Evolutionary conservation across 176 grass and related monocot genomes (phyloP).

Genomic region (Aegilops tauschii): DNA sequence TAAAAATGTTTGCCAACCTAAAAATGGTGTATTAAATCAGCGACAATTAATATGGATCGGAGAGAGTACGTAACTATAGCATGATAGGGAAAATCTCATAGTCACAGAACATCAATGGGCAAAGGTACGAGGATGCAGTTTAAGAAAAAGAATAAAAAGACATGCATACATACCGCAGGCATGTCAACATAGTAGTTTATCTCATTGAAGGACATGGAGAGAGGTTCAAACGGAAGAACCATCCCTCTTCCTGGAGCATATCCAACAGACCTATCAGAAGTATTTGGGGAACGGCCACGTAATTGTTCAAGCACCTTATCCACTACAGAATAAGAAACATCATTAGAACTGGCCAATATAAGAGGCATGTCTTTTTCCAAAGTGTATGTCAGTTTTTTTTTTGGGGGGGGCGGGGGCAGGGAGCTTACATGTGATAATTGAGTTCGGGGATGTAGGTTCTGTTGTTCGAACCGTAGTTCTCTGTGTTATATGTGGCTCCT

Average conservation of each 20-base stretch:
- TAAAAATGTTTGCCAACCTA: background rate
- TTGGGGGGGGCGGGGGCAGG: too few species aligned
- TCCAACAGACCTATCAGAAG: constrained; percentile 27
- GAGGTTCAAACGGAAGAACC: constrained; percentile 95
- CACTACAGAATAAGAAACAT: constrained; percentile 31
- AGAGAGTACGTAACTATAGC: background rate
- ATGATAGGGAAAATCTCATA: background rate
- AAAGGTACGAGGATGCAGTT: constrained; percentile 12
- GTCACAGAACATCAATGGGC: background rate
- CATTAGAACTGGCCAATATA: constrained; percentile 22
- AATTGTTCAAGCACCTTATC: constrained; percentile 50
- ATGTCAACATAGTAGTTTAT: constrained; percentile 97
- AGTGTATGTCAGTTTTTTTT: background rate
- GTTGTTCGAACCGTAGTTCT: constrained; percentile 5
- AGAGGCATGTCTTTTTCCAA: background rate
- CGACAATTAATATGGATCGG: too few species aligned
- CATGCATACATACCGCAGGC: constrained; percentile 60
- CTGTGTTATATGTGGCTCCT: constrained; percentile 11
- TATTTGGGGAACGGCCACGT: constrained; percentile 23
- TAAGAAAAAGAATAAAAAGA: constrained; percentile 12
- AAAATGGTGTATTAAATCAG: background rate
- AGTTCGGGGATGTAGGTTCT: constrained; percentile 33
- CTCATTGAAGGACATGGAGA: constrained; percentile 88
- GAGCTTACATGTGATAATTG: constrained; percentile 50
- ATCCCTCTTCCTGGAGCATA: constrained; percentile 73